phyloP scores from a whole-genome alignment of 495 filamentous ascomycete species.

The Pseudevernia furfuracea region DNA sequence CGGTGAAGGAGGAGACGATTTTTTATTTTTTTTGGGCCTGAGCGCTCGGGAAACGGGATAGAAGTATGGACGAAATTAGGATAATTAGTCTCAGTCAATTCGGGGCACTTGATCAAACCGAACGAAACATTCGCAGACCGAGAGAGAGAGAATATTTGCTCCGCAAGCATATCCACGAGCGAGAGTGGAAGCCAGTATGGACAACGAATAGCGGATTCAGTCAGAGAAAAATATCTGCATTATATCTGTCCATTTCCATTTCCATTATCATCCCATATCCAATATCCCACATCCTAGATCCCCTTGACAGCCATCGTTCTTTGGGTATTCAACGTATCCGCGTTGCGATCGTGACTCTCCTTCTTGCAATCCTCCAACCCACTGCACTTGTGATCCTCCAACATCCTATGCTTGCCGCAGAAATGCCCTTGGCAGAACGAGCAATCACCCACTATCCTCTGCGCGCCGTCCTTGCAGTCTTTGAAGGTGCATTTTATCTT shows the following conservation, averaged over 20 bases:
- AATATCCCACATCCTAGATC: slow-evolving; percentile 35
- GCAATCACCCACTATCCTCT: slow-evolving; percentile 92
- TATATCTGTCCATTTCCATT: not conserved
- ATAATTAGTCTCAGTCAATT: too few species aligned
- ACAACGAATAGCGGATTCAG: not conserved
- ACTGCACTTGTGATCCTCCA: slow-evolving; percentile 87
- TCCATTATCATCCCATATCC: not conserved
- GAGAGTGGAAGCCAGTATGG: not conserved
- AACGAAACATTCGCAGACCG: too few species aligned
- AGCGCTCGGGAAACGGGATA: too few species aligned
- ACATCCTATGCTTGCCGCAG: slow-evolving; percentile 85
- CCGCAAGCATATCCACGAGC: not conserved
- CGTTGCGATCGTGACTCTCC: slow-evolving; percentile 85
- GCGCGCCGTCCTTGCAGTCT: slow-evolving; percentile 75
- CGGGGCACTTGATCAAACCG: too few species aligned
- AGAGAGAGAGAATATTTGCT: too few species aligned
- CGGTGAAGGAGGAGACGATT: too few species aligned
- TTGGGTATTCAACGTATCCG: slow-evolving; percentile 83
- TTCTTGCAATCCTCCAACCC: slow-evolving; percentile 98
- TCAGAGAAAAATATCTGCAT: not conserved
- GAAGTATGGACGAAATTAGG: too few species aligned
- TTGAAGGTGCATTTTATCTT: slow-evolving; percentile 84
- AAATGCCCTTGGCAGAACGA: slow-evolving; percentile 88
- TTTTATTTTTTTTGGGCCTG: too few species aligned
- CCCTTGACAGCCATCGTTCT: slow-evolving; percentile 66